Percentiles rank a stretch among this genome's conserved stretches.
Conservation (phyloP, 768 basidiomycete genomes). For the Hericium coralloides region DNA sequence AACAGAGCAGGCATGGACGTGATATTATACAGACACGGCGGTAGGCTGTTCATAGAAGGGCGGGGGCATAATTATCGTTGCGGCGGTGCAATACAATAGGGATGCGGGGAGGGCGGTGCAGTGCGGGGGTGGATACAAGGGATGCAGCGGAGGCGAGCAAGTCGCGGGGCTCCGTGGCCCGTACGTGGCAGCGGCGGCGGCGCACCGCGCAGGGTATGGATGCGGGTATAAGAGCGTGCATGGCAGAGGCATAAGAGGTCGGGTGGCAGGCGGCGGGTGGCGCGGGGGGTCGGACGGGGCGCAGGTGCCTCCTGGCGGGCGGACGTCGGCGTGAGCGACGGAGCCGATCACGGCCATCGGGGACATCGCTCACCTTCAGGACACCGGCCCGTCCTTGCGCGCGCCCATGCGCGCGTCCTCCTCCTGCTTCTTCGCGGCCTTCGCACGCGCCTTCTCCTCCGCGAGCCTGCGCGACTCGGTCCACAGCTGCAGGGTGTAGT, state of each 20-base stretch:
- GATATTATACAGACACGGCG: not conserved
- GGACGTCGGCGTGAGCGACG: too few species aligned
- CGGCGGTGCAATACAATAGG: not conserved
- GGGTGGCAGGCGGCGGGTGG: not conserved
- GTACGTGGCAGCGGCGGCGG: not conserved
- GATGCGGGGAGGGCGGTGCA: not conserved
- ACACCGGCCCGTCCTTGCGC: too few species aligned
- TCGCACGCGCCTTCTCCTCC: slow-evolving; percentile 33
- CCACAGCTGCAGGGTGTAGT: slow-evolving; percentile 62
- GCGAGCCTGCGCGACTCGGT: slow-evolving; percentile 52
- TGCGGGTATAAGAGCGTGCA: not conserved
- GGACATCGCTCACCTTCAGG: too few species aligned
- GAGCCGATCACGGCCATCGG: too few species aligned
- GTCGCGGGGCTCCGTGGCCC: not conserved
- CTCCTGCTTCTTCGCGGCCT: slow-evolving; percentile 11
- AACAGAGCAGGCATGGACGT: not conserved
- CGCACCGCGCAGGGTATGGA: not conserved
- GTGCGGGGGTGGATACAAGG: not conserved
- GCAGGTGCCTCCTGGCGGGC: too few species aligned
- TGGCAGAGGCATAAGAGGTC: not conserved
- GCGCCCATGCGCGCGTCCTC: slow-evolving; percentile 1
- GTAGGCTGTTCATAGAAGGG: not conserved
- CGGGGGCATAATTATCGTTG: not conserved
- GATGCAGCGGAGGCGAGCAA: not conserved
- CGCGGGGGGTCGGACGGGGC: not conserved